Base-by-base conservation (phyloP, 2,329 filamentous ascomycete species). In the Beauveria varroae region DNA sequence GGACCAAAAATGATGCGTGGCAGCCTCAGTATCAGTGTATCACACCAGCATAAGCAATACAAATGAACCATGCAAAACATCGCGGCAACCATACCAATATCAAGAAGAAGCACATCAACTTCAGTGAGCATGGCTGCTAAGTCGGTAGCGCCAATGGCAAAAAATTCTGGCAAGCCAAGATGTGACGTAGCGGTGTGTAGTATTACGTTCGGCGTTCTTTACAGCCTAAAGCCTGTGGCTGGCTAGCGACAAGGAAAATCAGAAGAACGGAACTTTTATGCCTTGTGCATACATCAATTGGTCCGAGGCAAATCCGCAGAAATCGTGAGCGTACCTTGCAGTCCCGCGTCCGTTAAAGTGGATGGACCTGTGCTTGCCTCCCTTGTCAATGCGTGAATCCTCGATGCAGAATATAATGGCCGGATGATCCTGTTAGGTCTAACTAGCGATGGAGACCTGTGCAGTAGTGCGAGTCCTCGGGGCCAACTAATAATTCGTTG, bases 101-200 rank as follows among this genome's bases (percentile, higher is more conserved):
- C 73, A 53, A 75, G 73, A 30, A 75, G 64, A 34, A 75, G 61
- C 26, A 74, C 66, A 56, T 74, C 69, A 59, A 68, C 70, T 40
- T 69, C 65, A 51, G 65, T 66, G 47, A 73, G 68, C 56, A 66
- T 68, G 61, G 65, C 64, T 51, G 66, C 14, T 16, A 63, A n/a
- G 4, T 57, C 57, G 41, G 61, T 57, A 57, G 56, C 61, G 50
- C 20, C 30, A 26, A 34, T 22, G n/a, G 12, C 41, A 24, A 59
- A 40, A 24, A 52, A 52, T 52, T 47, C n/a, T 44, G 37, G 44
- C 40, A n/a, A 37, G 22, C 37, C 26, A 26, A 34, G 49, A 44
- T 60, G 40, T 16, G 47, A 54, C 50, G 20, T 6, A 60, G 57
- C 57, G 57, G 57, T 60, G 57, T 60, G 57, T 30, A 40, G 55